Base-by-base conservation (phyloP, 2,329 filamentous ascomycete species). In the Graphilbum ipis-grandicollis region DNA sequence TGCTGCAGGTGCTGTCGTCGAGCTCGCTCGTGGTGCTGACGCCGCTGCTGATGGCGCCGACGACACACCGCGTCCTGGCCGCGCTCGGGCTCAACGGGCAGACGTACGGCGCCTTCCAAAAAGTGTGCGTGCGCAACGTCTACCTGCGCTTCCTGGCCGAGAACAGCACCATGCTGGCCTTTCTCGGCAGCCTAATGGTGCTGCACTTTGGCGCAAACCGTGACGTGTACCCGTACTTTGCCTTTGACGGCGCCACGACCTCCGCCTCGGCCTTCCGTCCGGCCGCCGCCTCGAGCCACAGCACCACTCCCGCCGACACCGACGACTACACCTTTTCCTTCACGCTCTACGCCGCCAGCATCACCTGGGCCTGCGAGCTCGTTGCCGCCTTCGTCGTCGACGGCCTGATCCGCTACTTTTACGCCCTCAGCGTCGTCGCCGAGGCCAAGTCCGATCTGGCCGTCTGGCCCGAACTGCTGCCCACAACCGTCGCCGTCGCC, bases 341-440 rank as follows among this genome's bases (percentile, higher is more conserved):
- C 34, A 79, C 74, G 0, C 73, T 79, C 43, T 69, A 65, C 45
- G 72, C 73, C 39, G 74, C 71, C 15, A 58, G 60, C 39, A 63
- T 77, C 38, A 79, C 75, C 5, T 79, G 74, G 74, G 72, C 58
- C 2, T 78, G 75, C 52, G 75, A 79, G 58, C 60, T 79, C 37
- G 58, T 61, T 2, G 73, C 75, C 1, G 73, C 69, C 43, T 58
- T 75, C 49, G 60, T 69, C 33, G 71, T 78, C 10, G 57, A 72
- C 17, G 58, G 62, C 12, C 58, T 79, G 32, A 66, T 79, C 42
- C 60, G 62, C 46, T 61, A 60, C 47, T 66, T 65, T 41, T 79
- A 73, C 52, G 61, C 63, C 31, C 65, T 78, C 35, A 67, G 74
- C 44, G 71, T 78, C 35, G 73, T 71, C 15, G 58, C 68, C 30